Evolutionary conservation across 352 stramenopile genomes (phyloP).

Genomic region (Globisporangium barbulae): DNA sequence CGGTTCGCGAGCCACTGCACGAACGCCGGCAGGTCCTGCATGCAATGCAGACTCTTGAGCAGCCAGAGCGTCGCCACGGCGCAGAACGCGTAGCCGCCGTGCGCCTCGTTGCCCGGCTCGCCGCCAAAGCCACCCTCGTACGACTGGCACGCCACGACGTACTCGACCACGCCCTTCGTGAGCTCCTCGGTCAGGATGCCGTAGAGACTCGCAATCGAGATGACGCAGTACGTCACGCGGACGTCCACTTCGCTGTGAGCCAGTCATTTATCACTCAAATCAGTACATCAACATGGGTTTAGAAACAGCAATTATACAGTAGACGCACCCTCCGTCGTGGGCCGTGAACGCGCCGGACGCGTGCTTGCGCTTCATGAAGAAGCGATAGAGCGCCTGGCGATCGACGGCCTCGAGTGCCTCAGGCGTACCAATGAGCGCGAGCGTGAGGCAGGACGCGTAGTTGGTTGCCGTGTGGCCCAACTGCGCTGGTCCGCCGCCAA

Average conservation of each 20-base stretch:
- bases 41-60: constrained; percentile 63
- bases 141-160: constrained; percentile 92
- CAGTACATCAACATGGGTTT: constrained; percentile 4
- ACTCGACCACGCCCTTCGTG: constrained; percentile 70
- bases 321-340: constrained; percentile 90
- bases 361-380: constrained; percentile 89
- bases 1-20: constrained; percentile 90
- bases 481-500: constrained; percentile 92
- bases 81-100: constrained; percentile 98
- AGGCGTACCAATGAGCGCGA: constrained; percentile 90
- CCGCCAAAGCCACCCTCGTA: constrained; percentile 97
- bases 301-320: neutral
- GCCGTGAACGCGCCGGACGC: constrained; percentile 92
- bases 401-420: constrained; percentile 78
- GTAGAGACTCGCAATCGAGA: constrained; percentile 92
- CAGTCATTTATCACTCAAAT: neutral
- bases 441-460: constrained; percentile 93
- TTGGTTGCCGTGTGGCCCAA: constrained; percentile 88
- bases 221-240: constrained; percentile 96
- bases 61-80: constrained; percentile 93
- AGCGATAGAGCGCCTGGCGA: constrained; percentile 78
- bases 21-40: constrained; percentile 49
- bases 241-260: constrained; percentile 91
- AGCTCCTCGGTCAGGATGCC: constrained; percentile 92
- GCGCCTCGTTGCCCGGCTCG: constrained; percentile 93